phyloP scores from a whole-genome alignment of 2,329 filamentous ascomycete species.

The Leptosphaerulina australis region DNA sequence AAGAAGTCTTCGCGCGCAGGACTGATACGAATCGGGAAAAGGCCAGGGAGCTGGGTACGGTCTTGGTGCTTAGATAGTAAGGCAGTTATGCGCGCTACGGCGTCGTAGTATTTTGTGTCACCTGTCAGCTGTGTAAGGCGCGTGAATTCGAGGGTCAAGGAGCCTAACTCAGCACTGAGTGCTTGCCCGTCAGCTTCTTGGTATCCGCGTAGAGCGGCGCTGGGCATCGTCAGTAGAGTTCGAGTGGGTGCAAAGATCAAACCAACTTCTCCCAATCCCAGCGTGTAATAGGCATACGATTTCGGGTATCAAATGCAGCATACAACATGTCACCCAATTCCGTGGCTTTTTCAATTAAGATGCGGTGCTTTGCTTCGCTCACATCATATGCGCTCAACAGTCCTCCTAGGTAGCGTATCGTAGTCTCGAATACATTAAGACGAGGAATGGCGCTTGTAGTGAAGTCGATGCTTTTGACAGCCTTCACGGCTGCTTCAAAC shows the following conservation, averaged over 20 bases:
- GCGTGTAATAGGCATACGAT: slow-evolving; percentile 49
- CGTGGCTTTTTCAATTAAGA: slow-evolving; percentile 48
- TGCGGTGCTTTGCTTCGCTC: slow-evolving; percentile 42
- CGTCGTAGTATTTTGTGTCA: slow-evolving; percentile 49
- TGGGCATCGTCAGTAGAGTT: slow-evolving; percentile 25
- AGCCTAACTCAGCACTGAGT: slow-evolving; percentile 48
- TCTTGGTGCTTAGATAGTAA: slow-evolving; percentile 45
- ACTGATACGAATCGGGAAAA: slow-evolving; percentile 47
- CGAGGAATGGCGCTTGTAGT: slow-evolving; percentile 46
- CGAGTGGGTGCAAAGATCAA: not conserved
- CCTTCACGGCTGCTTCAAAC: slow-evolving; percentile 60
- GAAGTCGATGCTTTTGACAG: slow-evolving; percentile 62
- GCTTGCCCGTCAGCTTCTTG: slow-evolving; percentile 41
- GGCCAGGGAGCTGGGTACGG: slow-evolving; percentile 43
- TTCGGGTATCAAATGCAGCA: slow-evolving; percentile 52
- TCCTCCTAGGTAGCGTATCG: slow-evolving; percentile 49
- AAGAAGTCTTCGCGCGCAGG: slow-evolving; percentile 39
- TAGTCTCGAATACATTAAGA: slow-evolving; percentile 51
- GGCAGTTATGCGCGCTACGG: slow-evolving; percentile 46
- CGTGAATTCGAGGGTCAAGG: slow-evolving; percentile 49
- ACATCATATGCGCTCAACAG: slow-evolving; percentile 49
- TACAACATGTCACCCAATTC: slow-evolving; percentile 54
- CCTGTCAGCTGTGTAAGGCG: slow-evolving; percentile 48
- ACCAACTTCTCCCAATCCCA: slow-evolving; percentile 49
- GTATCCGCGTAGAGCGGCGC: slow-evolving; percentile 36